These are phyloP conservation scores for Magnusiomyces ingens DNA, from an alignment of 1,139 yeast species.

Conservation along the genomic window DNA sequence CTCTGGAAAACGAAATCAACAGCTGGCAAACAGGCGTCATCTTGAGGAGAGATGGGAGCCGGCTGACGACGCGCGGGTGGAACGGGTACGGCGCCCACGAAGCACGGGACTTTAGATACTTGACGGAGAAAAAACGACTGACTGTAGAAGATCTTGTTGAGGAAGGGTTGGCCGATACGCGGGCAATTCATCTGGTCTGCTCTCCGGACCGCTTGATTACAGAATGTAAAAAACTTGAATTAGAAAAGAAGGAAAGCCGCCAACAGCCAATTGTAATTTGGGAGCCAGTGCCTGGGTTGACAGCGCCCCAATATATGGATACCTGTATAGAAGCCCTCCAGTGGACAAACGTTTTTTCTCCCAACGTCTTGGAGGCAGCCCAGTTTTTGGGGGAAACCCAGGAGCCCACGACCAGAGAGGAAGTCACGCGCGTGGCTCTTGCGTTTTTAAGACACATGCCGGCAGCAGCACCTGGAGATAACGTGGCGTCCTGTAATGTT, in stretches of 20 bases:
- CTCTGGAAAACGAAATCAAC: conserved; percentile 41
- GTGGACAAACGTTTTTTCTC: conserved; percentile 59
- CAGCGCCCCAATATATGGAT: conserved; percentile 45
- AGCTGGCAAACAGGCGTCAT: conserved; percentile 59
- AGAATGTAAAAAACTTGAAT: conserved; percentile 36
- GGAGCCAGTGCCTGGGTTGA: conserved; percentile 84
- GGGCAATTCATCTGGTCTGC: conserved; percentile 66
- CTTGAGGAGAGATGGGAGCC: conserved; percentile 43
- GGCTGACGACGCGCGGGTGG: conserved; percentile 77
- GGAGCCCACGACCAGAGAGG: conserved; percentile 39
- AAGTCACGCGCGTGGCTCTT: conserved; percentile 40
- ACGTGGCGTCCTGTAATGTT: conserved; percentile 29
- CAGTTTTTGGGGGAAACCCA: conserved; percentile 40
- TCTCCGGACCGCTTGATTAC: conserved; percentile 42
- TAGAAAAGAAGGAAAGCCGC: too few species aligned
- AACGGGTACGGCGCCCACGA: conserved; percentile 64
- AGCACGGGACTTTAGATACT: conserved; percentile 45
- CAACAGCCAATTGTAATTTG: conserved; percentile 53
- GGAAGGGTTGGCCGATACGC: conserved; percentile 36
- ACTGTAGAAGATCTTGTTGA: conserved; percentile 51
- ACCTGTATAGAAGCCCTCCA: conserved; percentile 41
- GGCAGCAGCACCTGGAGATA: conserved; percentile 36
- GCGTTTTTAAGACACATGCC: conserved; percentile 40
- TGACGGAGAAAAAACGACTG: conserved; percentile 60
- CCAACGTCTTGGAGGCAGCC: conserved; percentile 81